A percentile compares a stretch with the other conserved stretches of the same genome.
phyloP scores from a whole-genome alignment of 2,329 filamentous ascomycete species.

The Metarhizium sp. region DNA sequence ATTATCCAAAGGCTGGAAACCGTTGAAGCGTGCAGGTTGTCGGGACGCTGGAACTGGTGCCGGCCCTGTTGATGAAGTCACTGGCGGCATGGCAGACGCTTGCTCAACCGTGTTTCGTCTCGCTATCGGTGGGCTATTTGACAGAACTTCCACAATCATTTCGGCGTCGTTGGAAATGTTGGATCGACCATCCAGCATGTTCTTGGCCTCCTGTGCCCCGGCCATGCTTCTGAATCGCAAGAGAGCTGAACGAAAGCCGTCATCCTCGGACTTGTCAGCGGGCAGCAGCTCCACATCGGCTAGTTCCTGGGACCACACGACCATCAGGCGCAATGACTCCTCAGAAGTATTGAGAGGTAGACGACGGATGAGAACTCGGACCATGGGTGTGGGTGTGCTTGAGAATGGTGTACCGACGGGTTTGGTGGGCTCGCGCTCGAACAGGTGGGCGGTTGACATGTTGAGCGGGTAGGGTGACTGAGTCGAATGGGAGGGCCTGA shows the following conservation, averaged over 20 bases:
- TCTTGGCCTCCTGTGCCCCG: constrained; percentile 48
- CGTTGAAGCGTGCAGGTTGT: constrained; percentile 51
- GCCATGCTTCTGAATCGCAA: constrained; percentile 41
- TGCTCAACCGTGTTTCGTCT: constrained; percentile 17
- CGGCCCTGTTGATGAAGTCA: constrained; percentile 29
- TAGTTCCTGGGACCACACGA: constrained; percentile 49
- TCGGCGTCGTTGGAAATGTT: constrained; percentile 40
- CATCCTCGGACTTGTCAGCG: constrained; percentile 38
- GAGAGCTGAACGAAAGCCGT: constrained; percentile 41
- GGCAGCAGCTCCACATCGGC: constrained; percentile 41
- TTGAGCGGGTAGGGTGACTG: constrained; percentile 24
- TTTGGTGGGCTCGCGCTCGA: constrained; percentile 32
- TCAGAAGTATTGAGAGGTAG: constrained; percentile 45
- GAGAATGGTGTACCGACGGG: constrained; percentile 31
- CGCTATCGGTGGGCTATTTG: constrained; percentile 25
- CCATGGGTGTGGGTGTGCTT: constrained; percentile 23
- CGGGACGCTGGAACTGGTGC: constrained; percentile 35
- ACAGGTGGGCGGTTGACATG: constrained; percentile 19
- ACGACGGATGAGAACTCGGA: constrained; percentile 41
- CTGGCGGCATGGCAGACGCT: constrained; percentile 13
- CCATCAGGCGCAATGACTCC: constrained; percentile 45
- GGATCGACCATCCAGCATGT: constrained; percentile 46
- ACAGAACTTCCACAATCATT: constrained; percentile 49
- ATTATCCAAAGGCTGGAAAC: constrained; percentile 52
- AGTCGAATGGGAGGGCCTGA: constrained; percentile 22